phyloP scores from a whole-genome alignment of 1,284 basidiomycete genomes.

The Mycosarcoma mackinlayi region DNA sequence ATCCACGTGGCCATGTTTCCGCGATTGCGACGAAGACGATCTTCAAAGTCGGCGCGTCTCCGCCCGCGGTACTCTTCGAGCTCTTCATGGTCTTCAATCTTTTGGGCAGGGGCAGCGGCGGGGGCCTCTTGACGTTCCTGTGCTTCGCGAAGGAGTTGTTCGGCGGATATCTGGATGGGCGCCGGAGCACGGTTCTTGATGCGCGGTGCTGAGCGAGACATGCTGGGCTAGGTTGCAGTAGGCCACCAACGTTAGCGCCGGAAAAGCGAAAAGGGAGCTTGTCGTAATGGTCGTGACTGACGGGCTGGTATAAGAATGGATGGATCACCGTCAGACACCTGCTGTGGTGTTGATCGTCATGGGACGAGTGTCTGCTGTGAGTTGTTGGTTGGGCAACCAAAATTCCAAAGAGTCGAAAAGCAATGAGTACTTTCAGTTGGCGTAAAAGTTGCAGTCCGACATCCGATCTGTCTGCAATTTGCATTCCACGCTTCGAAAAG shows the following conservation, averaged over 20 bases:
- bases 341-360: too few relatives aligned
- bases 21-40: slow-evolving; percentile 88
- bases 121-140: slow-evolving; percentile 95
- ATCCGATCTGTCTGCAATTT: neutral
- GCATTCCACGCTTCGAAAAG: too few relatives aligned
- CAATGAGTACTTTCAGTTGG: slow-evolving; percentile 1
- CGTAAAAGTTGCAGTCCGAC: slow-evolving; percentile 17
- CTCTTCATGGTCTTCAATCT: slow-evolving; percentile 95
- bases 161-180: slow-evolving; percentile 94
- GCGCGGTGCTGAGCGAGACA: slow-evolving; percentile 70
- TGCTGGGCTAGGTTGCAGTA: slow-evolving; percentile 47
- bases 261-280: neutral
- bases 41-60: slow-evolving; percentile 96
- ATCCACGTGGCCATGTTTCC: slow-evolving; percentile 75
- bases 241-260: too few relatives aligned
- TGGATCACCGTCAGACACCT: slow-evolving; percentile 12
- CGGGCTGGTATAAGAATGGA: slow-evolving; percentile 9
- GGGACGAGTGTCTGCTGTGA: too few relatives aligned
- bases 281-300: neutral
- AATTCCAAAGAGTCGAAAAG: neutral
- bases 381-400: neutral
- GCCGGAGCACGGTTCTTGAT: slow-evolving; percentile 95
- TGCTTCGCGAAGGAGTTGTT: slow-evolving; percentile 95
- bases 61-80: slow-evolving; percentile 93
- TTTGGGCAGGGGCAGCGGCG: slow-evolving; percentile 72